Percentiles rank a stretch among this genome's conserved stretches.
phyloP scores from a whole-genome alignment of 352 stramenopile species.

The Phytophthora pseudosyringae region DNA sequence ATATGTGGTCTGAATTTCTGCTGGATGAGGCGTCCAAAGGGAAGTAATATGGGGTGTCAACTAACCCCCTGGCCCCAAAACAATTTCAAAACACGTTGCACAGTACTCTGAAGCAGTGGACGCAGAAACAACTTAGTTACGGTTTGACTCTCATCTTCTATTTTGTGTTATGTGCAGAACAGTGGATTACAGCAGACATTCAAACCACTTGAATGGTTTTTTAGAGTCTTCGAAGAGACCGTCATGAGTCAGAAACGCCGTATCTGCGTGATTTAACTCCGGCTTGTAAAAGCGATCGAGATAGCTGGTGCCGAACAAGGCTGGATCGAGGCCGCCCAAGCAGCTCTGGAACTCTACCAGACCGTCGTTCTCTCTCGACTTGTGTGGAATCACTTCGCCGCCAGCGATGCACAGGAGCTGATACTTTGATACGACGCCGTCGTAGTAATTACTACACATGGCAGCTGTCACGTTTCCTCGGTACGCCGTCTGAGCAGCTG shows the following conservation, averaged over 20 bases:
- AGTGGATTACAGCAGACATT: constrained; percentile 25
- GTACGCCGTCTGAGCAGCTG: constrained; percentile 27
- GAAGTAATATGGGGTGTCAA: constrained; percentile 1
- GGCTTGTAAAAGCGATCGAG: constrained; percentile 33
- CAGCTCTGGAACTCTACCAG: constrained; percentile 50
- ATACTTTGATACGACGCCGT: constrained; percentile 38
- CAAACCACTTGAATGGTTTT: constrained; percentile 48
- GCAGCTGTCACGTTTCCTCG: constrained; percentile 32
- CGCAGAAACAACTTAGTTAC: not conserved
- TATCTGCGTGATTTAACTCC: constrained; percentile 46
- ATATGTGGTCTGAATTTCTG: constrained; percentile 77
- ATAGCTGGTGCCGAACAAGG: constrained; percentile 34
- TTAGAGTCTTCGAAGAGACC: constrained; percentile 27
- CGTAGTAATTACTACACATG: constrained; percentile 39
- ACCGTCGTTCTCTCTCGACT: constrained; percentile 33
- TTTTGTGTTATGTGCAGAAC: not conserved
- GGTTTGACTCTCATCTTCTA: not conserved
- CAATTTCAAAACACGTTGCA: not conserved
- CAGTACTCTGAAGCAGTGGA: not conserved
- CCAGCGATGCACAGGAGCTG: constrained; percentile 8
- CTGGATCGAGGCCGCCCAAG: constrained; percentile 23
- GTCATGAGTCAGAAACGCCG: constrained; percentile 42
- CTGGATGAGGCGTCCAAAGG: constrained; percentile 56
- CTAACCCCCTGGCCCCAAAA: not conserved
- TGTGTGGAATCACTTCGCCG: constrained; percentile 31